Evolutionary conservation across 1,284 basidiomycete genomes (phyloP).

Genomic region (Bondarzewia mesenterica): DNA sequence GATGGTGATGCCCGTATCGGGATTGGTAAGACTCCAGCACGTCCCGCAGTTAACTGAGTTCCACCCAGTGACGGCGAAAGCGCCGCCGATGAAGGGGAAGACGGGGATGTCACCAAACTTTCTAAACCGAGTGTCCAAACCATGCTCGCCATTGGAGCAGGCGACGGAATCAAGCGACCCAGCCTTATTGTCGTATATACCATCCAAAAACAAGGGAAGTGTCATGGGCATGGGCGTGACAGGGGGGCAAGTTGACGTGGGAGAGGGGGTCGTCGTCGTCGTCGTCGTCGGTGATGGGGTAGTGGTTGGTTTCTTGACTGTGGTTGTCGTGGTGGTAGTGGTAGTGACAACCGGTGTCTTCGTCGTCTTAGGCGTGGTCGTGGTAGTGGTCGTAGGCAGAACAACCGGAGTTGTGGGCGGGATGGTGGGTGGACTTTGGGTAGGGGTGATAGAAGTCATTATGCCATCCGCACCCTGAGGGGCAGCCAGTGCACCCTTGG

Average conservation of each 20-base stretch:
- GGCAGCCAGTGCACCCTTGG: neutral
- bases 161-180: conserved; percentile 41
- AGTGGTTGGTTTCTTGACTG: too few relatives aligned
- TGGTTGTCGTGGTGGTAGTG: too few relatives aligned
- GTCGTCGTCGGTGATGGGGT: too few relatives aligned
- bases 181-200: conserved; percentile 87
- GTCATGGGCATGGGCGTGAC: neutral
- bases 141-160: neutral
- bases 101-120: conserved; percentile 14
- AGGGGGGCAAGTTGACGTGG: neutral
- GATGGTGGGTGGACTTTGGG: neutral
- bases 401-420: conserved; percentile 41
- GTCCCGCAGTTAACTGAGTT: conserved; percentile 24
- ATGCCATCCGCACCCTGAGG: neutral
- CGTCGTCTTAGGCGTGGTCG: too few relatives aligned
- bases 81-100: conserved; percentile 27
- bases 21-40: conserved; percentile 20
- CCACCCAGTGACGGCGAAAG: conserved; percentile 19
- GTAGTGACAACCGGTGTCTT: too few relatives aligned
- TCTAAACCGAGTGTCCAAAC: neutral
- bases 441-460: neutral
- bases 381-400: conserved; percentile 75
- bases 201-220: conserved; percentile 53
- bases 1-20: neutral
- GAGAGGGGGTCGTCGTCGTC: neutral